These are phyloP conservation scores for Datisca glomerata DNA, from an alignment of 306 rosid genomes.

Conservation along the genomic window DNA sequence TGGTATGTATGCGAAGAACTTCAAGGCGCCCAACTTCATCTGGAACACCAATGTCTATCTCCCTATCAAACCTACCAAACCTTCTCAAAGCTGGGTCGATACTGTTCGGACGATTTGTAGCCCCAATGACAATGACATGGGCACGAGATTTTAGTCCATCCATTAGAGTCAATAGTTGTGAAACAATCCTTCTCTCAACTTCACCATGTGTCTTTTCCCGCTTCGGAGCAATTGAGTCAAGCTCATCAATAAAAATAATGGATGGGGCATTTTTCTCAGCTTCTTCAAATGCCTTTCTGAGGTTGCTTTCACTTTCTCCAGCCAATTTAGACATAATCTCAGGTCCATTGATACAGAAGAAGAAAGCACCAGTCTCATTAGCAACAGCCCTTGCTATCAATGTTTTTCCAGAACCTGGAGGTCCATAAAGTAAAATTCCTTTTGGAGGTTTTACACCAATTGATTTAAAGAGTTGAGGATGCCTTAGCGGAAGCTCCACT, in stretches of 20 bases:
- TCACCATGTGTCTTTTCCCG: constrained; percentile 11
- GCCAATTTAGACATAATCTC: constrained; percentile 14
- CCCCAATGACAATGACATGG: constrained; percentile 14
- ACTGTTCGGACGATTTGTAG: constrained; percentile 11
- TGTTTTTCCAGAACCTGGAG: constrained; percentile 31
- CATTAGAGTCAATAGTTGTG: constrained; percentile 13
- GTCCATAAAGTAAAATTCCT: constrained; percentile 30
- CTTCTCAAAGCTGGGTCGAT: constrained; percentile 14
- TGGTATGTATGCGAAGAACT: constrained; percentile 9
- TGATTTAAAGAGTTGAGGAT: constrained; percentile 12
- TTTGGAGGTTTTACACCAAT: constrained; percentile 19
- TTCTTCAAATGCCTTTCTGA: constrained; percentile 12
- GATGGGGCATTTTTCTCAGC: constrained; percentile 14
- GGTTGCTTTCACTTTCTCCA: constrained; percentile 16
- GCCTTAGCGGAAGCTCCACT: constrained; percentile 15
- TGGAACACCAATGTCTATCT: constrained; percentile 17
- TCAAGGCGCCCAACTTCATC: constrained; percentile 17
- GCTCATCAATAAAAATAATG: constrained; percentile 10
- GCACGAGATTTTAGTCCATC: constrained; percentile 18
- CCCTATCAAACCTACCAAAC: constrained; percentile 16
- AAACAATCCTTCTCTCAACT: constrained; percentile 13
- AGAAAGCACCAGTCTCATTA: constrained; percentile 16
- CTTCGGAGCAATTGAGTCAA: constrained; percentile 16
- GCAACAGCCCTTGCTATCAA: constrained; percentile 28
- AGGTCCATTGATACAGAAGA: constrained; percentile 10